A percentile compares a stretch with the other conserved stretches of the same genome.
These are phyloP conservation scores for Suillus decipiens DNA, from an alignment of 768 basidiomycete genomes.

Conservation along the genomic window DNA sequence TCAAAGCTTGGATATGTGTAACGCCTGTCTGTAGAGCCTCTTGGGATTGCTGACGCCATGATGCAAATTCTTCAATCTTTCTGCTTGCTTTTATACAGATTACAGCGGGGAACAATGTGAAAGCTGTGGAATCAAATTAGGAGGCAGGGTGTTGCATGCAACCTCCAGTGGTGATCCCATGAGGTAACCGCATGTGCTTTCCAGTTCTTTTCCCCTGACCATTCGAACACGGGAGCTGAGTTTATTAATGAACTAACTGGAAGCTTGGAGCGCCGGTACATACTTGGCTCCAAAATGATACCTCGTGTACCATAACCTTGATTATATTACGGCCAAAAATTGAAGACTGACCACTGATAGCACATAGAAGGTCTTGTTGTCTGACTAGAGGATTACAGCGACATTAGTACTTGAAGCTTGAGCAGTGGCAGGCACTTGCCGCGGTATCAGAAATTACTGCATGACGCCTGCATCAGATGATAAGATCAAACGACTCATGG, in stretches of 20 bases:
- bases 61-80: neutral
- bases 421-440: neutral
- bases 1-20: no score
- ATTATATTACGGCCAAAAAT: neutral
- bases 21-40: neutral
- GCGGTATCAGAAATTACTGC: neutral
- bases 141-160: neutral
- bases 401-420: neutral
- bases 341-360: neutral
- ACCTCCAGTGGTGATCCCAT: neutral
- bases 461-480: neutral
- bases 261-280: neutral
- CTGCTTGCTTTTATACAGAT: neutral
- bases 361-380: neutral
- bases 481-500: neutral
- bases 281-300: neutral
- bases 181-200: neutral
- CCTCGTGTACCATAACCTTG: conserved; percentile 5
- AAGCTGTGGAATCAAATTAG: neutral
- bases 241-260: neutral
- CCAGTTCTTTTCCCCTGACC: neutral
- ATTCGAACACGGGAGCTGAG: neutral
- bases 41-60: no score
- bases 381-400: neutral
- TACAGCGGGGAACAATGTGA: neutral